These are phyloP conservation scores for Penicillium vulpinum DNA, from an alignment of 2,329 filamentous ascomycete genomes.

Conservation along the genomic window DNA sequence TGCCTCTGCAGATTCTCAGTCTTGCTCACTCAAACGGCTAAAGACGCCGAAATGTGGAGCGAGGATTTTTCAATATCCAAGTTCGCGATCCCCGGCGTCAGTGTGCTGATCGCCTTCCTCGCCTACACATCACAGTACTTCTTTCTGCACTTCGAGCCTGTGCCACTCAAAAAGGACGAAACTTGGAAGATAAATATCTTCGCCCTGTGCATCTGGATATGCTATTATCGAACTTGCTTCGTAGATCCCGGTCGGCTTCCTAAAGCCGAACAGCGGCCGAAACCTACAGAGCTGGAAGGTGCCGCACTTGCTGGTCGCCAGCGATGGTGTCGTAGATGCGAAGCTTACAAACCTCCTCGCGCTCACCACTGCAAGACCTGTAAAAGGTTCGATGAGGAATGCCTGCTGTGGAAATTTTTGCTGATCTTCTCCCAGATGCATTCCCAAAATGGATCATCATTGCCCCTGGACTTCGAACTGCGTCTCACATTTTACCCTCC, in stretches of 20 bases:
- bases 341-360: constrained; percentile 61
- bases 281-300: constrained; percentile 19
- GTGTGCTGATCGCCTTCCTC: constrained; percentile 58
- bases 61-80: constrained; percentile 34
- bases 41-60: constrained; percentile 19
- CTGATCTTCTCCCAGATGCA: constrained; percentile 49
- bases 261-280: constrained; percentile 37
- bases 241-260: constrained; percentile 60
- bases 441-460: constrained; percentile 67
- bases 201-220: constrained; percentile 57
- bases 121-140: constrained; percentile 62
- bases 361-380: constrained; percentile 67
- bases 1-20: constrained; percentile 1
- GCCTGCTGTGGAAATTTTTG: not conserved
- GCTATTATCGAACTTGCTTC: constrained; percentile 59
- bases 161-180: constrained; percentile 52
- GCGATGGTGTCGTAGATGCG: constrained; percentile 63
- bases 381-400: constrained; percentile 48
- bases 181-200: constrained; percentile 57
- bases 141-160: constrained; percentile 56
- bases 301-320: constrained; percentile 32
- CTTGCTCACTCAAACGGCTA: not conserved
- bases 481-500: constrained; percentile 65
- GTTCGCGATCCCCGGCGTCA: constrained; percentile 57
- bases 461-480: constrained; percentile 68